phyloP scores from a whole-genome alignment of 345 rosid genomes.

The Iberis pinnata region DNA sequence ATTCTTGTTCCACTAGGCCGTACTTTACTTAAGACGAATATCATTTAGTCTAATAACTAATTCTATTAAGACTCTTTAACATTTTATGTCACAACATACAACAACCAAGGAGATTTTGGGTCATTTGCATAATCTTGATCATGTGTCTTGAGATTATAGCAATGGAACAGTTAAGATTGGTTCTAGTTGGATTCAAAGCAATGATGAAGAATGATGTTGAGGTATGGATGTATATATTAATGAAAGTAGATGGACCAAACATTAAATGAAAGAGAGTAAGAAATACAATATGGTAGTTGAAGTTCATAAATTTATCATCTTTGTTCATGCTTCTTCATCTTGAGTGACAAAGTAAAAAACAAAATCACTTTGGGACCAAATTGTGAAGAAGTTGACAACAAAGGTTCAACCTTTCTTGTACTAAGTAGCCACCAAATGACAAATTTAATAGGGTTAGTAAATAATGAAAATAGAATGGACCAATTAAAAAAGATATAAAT shows the following conservation, averaged over 20 bases:
- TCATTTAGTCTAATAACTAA: too few relatives aligned
- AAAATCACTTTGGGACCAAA: conserved; percentile 22
- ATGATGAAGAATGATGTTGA: too few relatives aligned
- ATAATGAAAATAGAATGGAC: conserved; percentile 13
- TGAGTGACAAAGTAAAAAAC: too few relatives aligned
- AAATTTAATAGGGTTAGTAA: conserved; percentile 1
- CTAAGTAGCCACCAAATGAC: conserved; percentile 18
- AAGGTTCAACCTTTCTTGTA: conserved; percentile 6
- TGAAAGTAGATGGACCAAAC: conserved; percentile 28
- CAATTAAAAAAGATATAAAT: too few relatives aligned
- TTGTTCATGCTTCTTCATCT: conserved; percentile 17
- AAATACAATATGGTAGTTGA: conserved; percentile 28
- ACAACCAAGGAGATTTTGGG: conserved; percentile 9
- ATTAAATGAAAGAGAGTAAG: conserved; percentile 21
- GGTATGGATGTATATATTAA: conserved; percentile 26
- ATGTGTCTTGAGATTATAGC: conserved; percentile 6
- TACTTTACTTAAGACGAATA: too few relatives aligned
- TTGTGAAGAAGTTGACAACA: conserved; percentile 1
- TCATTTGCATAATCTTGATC: conserved; percentile 17
- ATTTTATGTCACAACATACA: too few relatives aligned
- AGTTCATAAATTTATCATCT: conserved; percentile 9
- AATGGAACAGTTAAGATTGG: conserved; percentile 17
- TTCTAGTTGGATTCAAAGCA: conserved; percentile 3
- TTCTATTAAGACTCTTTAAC: too few relatives aligned
- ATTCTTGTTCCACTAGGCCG: too few relatives aligned